A percentile compares a stretch with the other conserved stretches of the same genome.
Conservation (phyloP, 441 rosid species). For the Adansonia madagascariensis region DNA sequence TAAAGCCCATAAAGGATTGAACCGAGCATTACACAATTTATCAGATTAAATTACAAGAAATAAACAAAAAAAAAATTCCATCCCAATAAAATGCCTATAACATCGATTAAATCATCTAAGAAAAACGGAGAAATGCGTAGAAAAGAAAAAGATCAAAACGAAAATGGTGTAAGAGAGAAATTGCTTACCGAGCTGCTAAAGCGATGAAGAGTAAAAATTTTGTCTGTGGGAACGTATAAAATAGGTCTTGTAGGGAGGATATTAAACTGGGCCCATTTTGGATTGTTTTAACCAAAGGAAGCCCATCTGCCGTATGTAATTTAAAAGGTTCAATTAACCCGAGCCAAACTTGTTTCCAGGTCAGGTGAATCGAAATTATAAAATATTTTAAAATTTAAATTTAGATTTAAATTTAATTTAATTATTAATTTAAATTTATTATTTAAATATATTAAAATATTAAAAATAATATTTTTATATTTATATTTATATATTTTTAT, state of each 20-base stretch:
- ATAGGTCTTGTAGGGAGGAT: conserved; percentile 7
- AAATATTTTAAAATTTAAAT: too few species aligned
- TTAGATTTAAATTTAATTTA: too few species aligned
- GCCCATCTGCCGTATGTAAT: background rate
- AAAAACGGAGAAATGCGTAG: background rate
- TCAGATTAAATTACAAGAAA: background rate
- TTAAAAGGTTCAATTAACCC: background rate
- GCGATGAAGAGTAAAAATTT: background rate
- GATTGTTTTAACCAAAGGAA: background rate
- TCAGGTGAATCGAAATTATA: too few species aligned
- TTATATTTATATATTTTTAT: too few species aligned
- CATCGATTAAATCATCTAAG: background rate
- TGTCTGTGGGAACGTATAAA: background rate
- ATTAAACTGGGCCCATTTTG: background rate
- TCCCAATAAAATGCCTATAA: background rate
- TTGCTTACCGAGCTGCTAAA: conserved; percentile 22
- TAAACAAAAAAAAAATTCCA: background rate
- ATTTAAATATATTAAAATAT: too few species aligned
- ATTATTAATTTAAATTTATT: too few species aligned
- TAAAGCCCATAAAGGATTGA: background rate
- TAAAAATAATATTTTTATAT: too few species aligned
- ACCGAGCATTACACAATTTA: background rate
- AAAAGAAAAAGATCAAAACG: background rate
- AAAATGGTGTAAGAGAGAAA: conserved; percentile 5
- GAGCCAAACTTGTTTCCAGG: too few species aligned